Conservation (phyloP, 768 basidiomycete genomes). For the Coprinopsis marcescibilis region DNA sequence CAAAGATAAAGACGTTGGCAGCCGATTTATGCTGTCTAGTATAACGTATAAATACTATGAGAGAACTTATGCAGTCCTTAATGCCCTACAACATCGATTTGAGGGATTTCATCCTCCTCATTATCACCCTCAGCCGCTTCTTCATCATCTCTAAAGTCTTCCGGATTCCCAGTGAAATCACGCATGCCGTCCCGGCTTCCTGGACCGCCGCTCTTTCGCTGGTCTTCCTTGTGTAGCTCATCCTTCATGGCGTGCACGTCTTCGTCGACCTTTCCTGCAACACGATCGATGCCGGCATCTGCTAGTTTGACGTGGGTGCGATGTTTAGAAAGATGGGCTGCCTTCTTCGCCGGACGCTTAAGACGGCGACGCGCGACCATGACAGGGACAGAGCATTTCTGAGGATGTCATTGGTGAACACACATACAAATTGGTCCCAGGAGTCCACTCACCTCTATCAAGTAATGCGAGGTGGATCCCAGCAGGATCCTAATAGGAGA, state of each 20-base stretch:
- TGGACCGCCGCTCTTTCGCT: constrained; percentile 34
- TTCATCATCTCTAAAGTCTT: constrained; percentile 21
- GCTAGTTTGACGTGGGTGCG: constrained; percentile 82
- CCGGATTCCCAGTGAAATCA: constrained; percentile 19
- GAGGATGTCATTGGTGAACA: constrained; percentile 1
- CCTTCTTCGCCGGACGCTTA: constrained; percentile 77
- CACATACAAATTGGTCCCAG: neutral
- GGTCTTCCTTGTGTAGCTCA: constrained; percentile 67
- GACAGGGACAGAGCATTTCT: constrained; percentile 93
- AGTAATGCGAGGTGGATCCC: constrained; percentile 92
- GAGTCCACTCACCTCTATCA: constrained; percentile 57
- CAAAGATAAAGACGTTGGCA: too few relatives aligned
- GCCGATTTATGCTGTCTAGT: too few relatives aligned
- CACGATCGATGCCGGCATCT: constrained; percentile 83
- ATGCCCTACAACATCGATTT: neutral
- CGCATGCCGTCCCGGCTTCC: constrained; percentile 24
- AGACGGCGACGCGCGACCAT: constrained; percentile 94
- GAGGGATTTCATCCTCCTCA: constrained; percentile 25
- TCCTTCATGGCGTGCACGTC: constrained; percentile 79
- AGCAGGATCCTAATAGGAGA: constrained; percentile 65
- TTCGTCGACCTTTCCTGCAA: constrained; percentile 78
- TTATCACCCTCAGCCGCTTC: constrained; percentile 23
- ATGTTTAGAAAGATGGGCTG: constrained; percentile 76
- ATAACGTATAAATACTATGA: too few relatives aligned
- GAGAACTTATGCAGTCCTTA: neutral